Percentiles rank a stretch among this genome's conserved stretches.
Conservation (phyloP, 768 basidiomycete genomes). For the Cystobasidium onofrii region DNA sequence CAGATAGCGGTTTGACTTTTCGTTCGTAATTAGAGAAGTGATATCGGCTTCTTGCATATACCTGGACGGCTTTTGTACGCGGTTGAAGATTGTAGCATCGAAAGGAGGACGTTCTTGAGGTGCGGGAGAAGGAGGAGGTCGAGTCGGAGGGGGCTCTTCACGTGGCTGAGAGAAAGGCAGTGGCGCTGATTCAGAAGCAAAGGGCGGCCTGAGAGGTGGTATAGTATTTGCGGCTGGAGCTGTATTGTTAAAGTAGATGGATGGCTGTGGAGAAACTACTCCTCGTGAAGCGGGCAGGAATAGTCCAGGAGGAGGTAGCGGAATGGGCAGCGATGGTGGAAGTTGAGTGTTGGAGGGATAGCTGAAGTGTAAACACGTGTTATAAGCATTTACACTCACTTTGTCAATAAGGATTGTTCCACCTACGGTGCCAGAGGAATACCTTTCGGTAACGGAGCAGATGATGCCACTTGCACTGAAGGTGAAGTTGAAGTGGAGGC, state of each 20-base stretch:
- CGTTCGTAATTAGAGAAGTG: neutral
- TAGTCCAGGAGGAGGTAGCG: neutral
- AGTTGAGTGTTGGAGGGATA: neutral
- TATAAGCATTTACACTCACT: no score
- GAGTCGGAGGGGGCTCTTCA: neutral
- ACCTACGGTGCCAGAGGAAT: neutral
- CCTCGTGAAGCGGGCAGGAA: neutral
- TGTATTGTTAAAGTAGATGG: neutral
- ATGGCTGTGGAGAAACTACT: neutral
- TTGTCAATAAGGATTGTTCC: no score
- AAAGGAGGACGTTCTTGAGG: neutral
- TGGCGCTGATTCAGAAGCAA: neutral
- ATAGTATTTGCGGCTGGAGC: neutral
- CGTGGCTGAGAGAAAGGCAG: neutral
- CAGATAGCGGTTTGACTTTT: neutral
- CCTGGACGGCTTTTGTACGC: neutral
- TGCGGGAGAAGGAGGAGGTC: neutral
- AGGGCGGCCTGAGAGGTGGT: neutral
- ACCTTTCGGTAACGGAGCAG: neutral
- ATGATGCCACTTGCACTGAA: neutral
- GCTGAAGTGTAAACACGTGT: no score
- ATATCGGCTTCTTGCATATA: neutral
- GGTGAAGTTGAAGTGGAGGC: neutral
- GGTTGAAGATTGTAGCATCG: neutral
- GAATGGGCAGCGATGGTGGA: neutral